Evolutionary conservation across 164 flowering plant genomes (phyloP), one percentile per base, ranked within the genome.

Genomic region (Cinnamomum micranthum): DNA sequence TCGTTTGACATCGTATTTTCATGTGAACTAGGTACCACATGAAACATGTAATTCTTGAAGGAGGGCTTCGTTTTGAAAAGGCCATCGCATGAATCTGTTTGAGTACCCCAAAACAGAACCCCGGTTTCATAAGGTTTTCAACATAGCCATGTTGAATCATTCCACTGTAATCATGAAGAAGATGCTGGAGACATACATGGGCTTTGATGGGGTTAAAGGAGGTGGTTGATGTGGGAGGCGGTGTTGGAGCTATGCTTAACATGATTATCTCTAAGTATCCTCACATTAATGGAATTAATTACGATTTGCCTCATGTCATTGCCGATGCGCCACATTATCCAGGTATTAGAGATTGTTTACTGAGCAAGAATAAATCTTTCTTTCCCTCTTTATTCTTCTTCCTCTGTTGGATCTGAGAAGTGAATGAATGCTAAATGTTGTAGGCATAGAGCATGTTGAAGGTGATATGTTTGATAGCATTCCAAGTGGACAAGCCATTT

Each of bases 91-190:
- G 28, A 27, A 27, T 3, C 28, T 27, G 28, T 2, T 27, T 27
- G 28, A 27, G 28, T 27, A 27, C 28, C 28, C 28, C 28, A 27
- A 27, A 27, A 58, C 17, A 58, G 83, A 84, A 28, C 58, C 76
- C 2, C 63, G 76, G 41, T 74, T 77, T 65, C 72, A 74, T 4
- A 65, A 74, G 25, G 68, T 77, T 23, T 81, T 84, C 55, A 77
- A 81, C 62, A 20, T 7, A 10, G 82, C 80, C 41, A 84, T 84
- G 86, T 33, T 24, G 35, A 25, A 71, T 19, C 69, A 65, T 22
- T 58, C 86, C 0, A 77, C 80, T 24, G 33, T 81, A 15, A 25
- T 64, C 27, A 68, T 79, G 41, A 35, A 31, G 25, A 35, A 68
- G 50, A 35, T 35, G 14, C 15, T 35, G 23, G 50, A 68, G 50